Percentiles rank a stretch among this genome's conserved stretches.
Conservation (phyloP, 2,329 filamentous ascomycete genomes). For the Neurospora sp. region DNA sequence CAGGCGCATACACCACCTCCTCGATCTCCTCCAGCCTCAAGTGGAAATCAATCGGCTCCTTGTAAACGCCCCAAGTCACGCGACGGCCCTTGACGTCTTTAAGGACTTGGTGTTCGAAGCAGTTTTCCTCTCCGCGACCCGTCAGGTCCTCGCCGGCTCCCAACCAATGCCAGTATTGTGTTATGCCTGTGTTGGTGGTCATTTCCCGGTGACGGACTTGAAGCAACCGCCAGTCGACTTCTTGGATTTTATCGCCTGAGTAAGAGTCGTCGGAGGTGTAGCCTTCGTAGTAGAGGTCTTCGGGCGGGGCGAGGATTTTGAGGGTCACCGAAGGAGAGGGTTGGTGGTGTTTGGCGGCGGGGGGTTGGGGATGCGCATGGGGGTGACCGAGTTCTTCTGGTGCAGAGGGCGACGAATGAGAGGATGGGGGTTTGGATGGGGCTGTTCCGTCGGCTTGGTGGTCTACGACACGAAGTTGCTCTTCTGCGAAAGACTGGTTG, state of each 20-base stretch:
- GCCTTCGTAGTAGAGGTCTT: constrained; percentile 35
- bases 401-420: not conserved
- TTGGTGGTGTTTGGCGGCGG: not conserved
- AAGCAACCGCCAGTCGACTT: constrained; percentile 41
- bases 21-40: constrained; percentile 36
- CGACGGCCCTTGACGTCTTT: constrained; percentile 29
- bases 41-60: constrained; percentile 41
- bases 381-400: not conserved
- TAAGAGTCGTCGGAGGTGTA: constrained; percentile 44
- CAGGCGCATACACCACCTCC: constrained; percentile 33
- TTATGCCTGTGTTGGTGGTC: constrained; percentile 37
- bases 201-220: constrained; percentile 40
- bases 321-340: not conserved
- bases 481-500: not conserved
- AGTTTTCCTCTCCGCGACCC: constrained; percentile 22
- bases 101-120: constrained; percentile 46
- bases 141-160: constrained; percentile 22
- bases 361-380: not conserved
- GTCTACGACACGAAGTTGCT: not conserved
- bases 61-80: constrained; percentile 39
- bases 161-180: constrained; percentile 48
- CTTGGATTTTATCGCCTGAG: constrained; percentile 33
- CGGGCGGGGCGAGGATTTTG: not conserved
- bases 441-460: not conserved
- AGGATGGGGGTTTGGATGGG: not conserved